Evolutionary conservation across 257 asterid genomes (phyloP).

Genomic region (Plantago elongata): DNA sequence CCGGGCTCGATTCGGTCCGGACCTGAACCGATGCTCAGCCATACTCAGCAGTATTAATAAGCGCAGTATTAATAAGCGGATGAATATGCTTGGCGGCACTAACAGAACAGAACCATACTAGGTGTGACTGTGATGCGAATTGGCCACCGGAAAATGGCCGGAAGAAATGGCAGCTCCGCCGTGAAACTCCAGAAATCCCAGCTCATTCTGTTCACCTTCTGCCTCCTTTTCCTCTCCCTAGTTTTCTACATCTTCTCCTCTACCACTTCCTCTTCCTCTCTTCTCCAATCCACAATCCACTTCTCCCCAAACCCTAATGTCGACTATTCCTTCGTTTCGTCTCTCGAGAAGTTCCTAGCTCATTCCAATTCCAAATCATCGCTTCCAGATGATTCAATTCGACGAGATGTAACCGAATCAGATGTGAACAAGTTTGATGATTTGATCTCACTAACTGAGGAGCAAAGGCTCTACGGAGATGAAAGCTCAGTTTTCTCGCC

Average conservation of each 20-base stretch:
- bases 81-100: too few relatives aligned
- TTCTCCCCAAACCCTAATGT: constrained; percentile 36
- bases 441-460: constrained; percentile 47
- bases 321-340: constrained; percentile 75
- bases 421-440: constrained; percentile 50
- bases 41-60: too few relatives aligned
- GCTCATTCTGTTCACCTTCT: constrained; percentile 28
- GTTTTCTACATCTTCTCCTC: constrained; percentile 44
- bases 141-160: constrained; percentile 59
- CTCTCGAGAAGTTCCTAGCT: constrained; percentile 70
- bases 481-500: constrained; percentile 35
- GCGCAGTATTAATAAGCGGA: too few relatives aligned
- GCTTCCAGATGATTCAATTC: constrained; percentile 37
- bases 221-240: constrained; percentile 41
- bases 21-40: too few relatives aligned
- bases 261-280: constrained; percentile 25
- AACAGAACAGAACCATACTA: too few relatives aligned
- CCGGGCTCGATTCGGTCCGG: too few relatives aligned
- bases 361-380: constrained; percentile 29
- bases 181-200: constrained; percentile 45
- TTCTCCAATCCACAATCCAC: constrained; percentile 22
- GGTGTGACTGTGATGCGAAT: constrained; percentile 16
- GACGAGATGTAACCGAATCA: constrained; percentile 27
- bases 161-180: constrained; percentile 41
- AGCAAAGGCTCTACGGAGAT: constrained; percentile 42